Percentiles rank a stretch among this genome's conserved stretches.
Conservation (phyloP, 257 asterid genomes). For the Nicotiana benthamiana region DNA sequence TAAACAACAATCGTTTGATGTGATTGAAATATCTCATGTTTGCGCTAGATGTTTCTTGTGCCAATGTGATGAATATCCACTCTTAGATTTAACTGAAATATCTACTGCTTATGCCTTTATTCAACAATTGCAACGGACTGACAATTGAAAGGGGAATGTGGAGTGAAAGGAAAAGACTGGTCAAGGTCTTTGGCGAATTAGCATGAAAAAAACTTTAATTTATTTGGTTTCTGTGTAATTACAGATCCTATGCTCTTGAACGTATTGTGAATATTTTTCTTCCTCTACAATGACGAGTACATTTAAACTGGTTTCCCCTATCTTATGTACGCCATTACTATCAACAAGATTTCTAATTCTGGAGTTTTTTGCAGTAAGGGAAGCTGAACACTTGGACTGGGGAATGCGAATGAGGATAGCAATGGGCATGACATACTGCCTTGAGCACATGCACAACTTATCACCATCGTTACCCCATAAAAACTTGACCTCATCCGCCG, state of each 20-base stretch:
- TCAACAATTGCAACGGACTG: neutral
- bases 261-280: neutral
- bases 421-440: slow-evolving; percentile 92
- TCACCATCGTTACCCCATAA: slow-evolving; percentile 51
- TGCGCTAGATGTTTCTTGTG: neutral
- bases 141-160: neutral
- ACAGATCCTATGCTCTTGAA: neutral
- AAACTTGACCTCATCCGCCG: slow-evolving; percentile 56
- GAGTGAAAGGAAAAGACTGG: neutral
- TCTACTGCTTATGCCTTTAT: neutral
- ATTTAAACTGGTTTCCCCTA: neutral
- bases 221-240: neutral
- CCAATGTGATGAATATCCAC: neutral
- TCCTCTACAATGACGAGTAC: neutral
- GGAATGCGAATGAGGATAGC: slow-evolving; percentile 58
- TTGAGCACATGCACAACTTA: slow-evolving; percentile 67
- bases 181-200: neutral
- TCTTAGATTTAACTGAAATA: neutral
- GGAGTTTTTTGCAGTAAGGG: slow-evolving; percentile 45
- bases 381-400: slow-evolving; percentile 90
- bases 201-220: neutral
- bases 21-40: neutral
- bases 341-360: slow-evolving; percentile 1
- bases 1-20: neutral
- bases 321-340: neutral